A percentile compares a stretch with the other conserved stretches of the same genome.
Conservation (phyloP, 225 moss, liverwort and hornwort species). For the Physcomitrium patens region DNA sequence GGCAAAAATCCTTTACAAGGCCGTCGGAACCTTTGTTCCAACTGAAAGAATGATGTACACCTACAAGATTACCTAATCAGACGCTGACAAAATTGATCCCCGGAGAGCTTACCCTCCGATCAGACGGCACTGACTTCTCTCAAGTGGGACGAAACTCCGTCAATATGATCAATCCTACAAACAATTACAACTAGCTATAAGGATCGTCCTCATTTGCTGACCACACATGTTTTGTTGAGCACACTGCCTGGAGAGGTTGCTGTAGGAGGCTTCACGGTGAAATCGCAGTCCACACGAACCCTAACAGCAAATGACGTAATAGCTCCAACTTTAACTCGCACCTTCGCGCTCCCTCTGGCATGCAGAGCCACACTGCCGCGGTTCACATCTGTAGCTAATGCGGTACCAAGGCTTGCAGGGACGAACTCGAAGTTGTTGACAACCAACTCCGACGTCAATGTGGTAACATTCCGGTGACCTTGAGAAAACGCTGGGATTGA, state of each 20-base stretch:
- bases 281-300: slow-evolving; percentile 59
- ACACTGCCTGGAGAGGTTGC: slow-evolving; percentile 39
- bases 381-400: slow-evolving; percentile 35
- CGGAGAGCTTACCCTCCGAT: slow-evolving; percentile 4
- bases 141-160: neutral
- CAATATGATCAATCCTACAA: neutral
- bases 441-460: slow-evolving; percentile 22
- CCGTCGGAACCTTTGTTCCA: neutral
- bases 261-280: slow-evolving; percentile 46
- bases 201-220: slow-evolving; percentile 29
- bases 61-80: neutral
- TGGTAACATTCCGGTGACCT: slow-evolving; percentile 56
- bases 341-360: slow-evolving; percentile 50
- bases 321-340: slow-evolving; percentile 52
- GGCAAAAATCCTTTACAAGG: neutral
- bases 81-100: slow-evolving; percentile 7
- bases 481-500: slow-evolving; percentile 53
- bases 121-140: neutral
- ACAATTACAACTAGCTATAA: neutral
- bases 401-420: slow-evolving; percentile 11
- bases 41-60: slow-evolving; percentile 3
- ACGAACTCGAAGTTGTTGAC: slow-evolving; percentile 21
- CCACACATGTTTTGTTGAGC: slow-evolving; percentile 49
- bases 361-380: slow-evolving; percentile 40
- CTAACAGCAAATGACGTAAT: slow-evolving; percentile 51